These are phyloP conservation scores for Plasmodium relictum DNA, from an alignment of 169 alveolate genomes.

Conservation along the genomic window DNA sequence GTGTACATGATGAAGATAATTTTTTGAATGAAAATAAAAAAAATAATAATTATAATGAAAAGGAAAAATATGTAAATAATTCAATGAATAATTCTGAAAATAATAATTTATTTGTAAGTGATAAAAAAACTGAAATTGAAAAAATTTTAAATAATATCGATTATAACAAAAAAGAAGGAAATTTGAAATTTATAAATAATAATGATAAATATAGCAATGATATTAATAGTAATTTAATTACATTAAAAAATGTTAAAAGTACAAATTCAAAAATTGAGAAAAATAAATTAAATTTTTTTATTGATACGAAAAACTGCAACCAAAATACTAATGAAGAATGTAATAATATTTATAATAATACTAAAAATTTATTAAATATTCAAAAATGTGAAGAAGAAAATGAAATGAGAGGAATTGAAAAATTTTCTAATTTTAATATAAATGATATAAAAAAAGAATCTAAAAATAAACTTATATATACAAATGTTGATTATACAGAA, in stretches of 20 bases:
- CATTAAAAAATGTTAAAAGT: constrained; percentile 15
- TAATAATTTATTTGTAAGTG: constrained; percentile 41
- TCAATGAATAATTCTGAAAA: constrained; percentile 52
- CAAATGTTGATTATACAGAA: neutral
- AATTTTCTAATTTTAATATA: neutral
- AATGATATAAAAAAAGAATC: constrained; percentile 20
- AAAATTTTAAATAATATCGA: constrained; percentile 8
- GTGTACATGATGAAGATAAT: neutral
- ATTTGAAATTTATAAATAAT: constrained; percentile 7
- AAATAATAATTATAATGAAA: constrained; percentile 2
- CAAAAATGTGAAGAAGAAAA: constrained; percentile 32
- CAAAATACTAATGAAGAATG: constrained; percentile 13
- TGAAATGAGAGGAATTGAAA: constrained; percentile 6
- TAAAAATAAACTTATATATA: neutral
- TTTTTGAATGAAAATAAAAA: constrained; percentile 5
- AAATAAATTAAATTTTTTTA: constrained; percentile 24
- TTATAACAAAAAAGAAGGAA: constrained; percentile 31
- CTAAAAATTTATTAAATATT: constrained; percentile 14
- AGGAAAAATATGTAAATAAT: constrained; percentile 4
- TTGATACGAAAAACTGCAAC: constrained; percentile 5
- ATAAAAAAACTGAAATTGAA: constrained; percentile 24
- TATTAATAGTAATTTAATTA: neutral
- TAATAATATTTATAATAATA: constrained; percentile 4
- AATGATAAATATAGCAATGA: neutral
- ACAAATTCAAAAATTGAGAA: constrained; percentile 13